Conservation (phyloP, 2,329 filamentous ascomycete species). For the Colletotrichum euphorbiae region DNA sequence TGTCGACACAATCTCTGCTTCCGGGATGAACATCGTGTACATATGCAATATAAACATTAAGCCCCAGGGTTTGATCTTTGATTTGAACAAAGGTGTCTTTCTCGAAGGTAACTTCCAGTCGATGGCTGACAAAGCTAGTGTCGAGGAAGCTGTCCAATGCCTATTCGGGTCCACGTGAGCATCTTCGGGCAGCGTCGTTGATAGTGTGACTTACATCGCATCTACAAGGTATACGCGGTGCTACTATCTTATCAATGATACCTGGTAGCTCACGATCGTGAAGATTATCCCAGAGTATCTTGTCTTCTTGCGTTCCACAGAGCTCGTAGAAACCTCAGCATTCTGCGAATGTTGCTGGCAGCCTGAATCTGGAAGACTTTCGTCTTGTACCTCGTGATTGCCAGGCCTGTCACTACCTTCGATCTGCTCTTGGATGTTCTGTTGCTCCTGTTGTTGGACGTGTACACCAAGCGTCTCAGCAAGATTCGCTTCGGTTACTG, state of each 20-base stretch:
- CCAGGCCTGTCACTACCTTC: too few relatives aligned
- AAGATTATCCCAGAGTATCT: neutral
- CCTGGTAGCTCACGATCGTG: neutral
- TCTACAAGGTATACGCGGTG: neutral
- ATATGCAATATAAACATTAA: neutral
- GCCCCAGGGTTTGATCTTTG: accelerated
- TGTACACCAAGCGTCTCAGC: too few relatives aligned
- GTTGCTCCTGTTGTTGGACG: too few relatives aligned
- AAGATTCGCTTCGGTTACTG: too few relatives aligned
- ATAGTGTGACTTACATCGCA: neutral
- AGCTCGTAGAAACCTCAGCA: too few relatives aligned
- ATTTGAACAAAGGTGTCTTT: neutral
- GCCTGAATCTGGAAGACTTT: too few relatives aligned
- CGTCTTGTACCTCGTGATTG: too few relatives aligned
- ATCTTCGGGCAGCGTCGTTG: too few relatives aligned
- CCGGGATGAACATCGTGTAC: neutral
- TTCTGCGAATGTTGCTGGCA: too few relatives aligned
- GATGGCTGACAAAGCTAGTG: neutral
- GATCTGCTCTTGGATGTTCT: too few relatives aligned
- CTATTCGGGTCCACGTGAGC: neutral
- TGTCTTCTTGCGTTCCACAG: too few relatives aligned
- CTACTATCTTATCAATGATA: neutral
- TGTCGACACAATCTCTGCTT: neutral
- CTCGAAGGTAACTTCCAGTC: neutral
- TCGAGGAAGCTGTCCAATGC: neutral